phyloP scores from a whole-genome alignment of 352 stramenopile genomes.

The Pythium inflatum region DNA sequence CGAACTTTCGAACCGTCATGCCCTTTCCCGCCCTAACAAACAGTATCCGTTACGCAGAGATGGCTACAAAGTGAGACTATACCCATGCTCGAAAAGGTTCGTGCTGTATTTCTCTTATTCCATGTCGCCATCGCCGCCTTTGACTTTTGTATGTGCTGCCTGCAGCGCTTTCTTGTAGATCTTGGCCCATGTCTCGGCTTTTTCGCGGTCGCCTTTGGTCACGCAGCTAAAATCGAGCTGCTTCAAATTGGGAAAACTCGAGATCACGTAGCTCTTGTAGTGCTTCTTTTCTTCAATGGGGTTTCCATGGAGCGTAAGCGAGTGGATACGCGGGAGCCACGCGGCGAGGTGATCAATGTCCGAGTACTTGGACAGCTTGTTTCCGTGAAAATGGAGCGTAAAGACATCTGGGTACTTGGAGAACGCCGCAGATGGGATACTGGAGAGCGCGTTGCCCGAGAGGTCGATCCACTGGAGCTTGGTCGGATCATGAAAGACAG shows the following conservation, averaged over 20 bases:
- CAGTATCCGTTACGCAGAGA: not conserved
- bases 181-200: slow-evolving; percentile 65
- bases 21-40: not conserved
- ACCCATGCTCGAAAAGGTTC: not conserved
- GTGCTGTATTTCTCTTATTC: not conserved
- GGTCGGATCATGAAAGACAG: slow-evolving; percentile 53
- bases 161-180: slow-evolving; percentile 65
- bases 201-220: slow-evolving; percentile 65
- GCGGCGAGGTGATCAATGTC: slow-evolving; percentile 60
- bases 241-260: slow-evolving; percentile 60
- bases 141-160: not conserved
- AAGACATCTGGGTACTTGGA: slow-evolving; percentile 53
- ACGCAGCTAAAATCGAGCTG: slow-evolving; percentile 82
- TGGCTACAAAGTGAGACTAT: not conserved
- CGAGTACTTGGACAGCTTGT: slow-evolving; percentile 60
- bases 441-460: slow-evolving; percentile 52
- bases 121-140: not conserved
- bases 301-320: slow-evolving; percentile 82
- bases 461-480: slow-evolving; percentile 71
- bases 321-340: slow-evolving; percentile 56
- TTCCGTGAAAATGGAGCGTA: slow-evolving; percentile 80
- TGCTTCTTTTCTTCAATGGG: slow-evolving; percentile 87
- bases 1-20: not conserved
- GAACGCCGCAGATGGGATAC: slow-evolving; percentile 45
- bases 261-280: slow-evolving; percentile 84